phyloP scores from a whole-genome alignment of 2,329 filamentous ascomycete species.

The Venturia effusa region DNA sequence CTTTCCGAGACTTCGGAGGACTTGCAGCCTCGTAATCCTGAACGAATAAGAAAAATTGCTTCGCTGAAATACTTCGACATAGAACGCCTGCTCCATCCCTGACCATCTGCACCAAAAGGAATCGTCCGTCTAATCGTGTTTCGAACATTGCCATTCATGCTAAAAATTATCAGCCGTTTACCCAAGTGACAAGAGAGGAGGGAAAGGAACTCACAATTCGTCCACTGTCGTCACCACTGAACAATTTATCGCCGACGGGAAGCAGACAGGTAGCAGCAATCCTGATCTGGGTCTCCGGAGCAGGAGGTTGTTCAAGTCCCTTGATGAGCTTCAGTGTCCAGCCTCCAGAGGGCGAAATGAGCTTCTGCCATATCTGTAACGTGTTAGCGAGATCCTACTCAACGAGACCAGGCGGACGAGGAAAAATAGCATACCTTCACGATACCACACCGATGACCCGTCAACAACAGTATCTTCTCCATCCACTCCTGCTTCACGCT shows the following conservation, averaged over 20 bases:
- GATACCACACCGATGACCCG: constrained; percentile 71
- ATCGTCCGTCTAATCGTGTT: neutral
- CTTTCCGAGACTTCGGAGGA: neutral
- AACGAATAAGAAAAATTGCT: neutral
- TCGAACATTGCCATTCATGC: constrained; percentile 6
- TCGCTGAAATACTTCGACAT: neutral
- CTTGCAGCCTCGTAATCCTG: neutral
- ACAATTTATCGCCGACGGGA: constrained; percentile 72
- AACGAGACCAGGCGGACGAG: neutral
- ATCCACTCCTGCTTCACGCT: constrained; percentile 86
- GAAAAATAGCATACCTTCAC: constrained; percentile 33
- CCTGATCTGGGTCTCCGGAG: constrained; percentile 47
- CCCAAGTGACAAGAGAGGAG: neutral
- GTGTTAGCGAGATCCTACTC: neutral
- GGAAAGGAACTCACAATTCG: constrained; percentile 58
- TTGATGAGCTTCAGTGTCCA: constrained; percentile 75
- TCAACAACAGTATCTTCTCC: constrained; percentile 76
- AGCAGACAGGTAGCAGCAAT: constrained; percentile 78
- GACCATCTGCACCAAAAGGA: neutral
- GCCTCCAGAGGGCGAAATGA: constrained; percentile 36
- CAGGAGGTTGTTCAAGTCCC: constrained; percentile 69
- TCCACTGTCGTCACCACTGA: constrained; percentile 90
- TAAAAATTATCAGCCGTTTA: neutral
- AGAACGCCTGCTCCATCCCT: neutral
- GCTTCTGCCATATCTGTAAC: constrained; percentile 45